Conservation (phyloP, 257 asterid genomes). For the Craterostigma plantagineum region DNA sequence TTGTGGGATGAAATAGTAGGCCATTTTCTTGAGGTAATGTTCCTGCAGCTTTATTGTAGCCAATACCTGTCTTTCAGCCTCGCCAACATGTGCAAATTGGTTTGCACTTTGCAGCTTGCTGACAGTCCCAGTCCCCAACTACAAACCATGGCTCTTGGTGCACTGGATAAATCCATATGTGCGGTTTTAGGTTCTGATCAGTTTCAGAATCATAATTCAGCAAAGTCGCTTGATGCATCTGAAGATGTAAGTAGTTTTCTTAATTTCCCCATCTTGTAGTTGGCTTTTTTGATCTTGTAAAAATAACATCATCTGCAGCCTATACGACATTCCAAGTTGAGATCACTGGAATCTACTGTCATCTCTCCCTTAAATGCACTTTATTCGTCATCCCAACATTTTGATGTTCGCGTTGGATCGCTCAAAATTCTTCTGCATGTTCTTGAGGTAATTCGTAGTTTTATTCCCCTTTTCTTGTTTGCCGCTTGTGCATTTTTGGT, state of each 20-base stretch:
- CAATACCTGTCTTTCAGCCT: neutral
- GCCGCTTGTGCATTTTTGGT: neutral
- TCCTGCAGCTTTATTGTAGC: neutral
- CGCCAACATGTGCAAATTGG: conserved; percentile 11
- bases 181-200: conserved; percentile 84
- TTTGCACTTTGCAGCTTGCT: conserved; percentile 87
- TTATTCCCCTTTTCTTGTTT: conserved; percentile 3
- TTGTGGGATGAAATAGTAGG: conserved; percentile 79
- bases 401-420: conserved; percentile 74
- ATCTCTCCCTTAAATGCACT: conserved; percentile 67
- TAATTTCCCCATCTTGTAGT: conserved; percentile 5
- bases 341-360: conserved; percentile 73
- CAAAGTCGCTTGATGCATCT: conserved; percentile 22
- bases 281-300: conserved; percentile 3
- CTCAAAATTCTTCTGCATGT: conserved; percentile 89
- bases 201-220: conserved; percentile 34
- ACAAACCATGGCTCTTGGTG: conserved; percentile 68
- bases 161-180: conserved; percentile 82
- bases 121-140: conserved; percentile 55
- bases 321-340: conserved; percentile 31
- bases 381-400: conserved; percentile 51
- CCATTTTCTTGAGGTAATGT: conserved; percentile 77
- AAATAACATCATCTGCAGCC: conserved; percentile 22
- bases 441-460: conserved; percentile 43
- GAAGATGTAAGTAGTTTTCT: conserved; percentile 33